Evolutionary conservation across 495 filamentous ascomycete species (phyloP).

Genomic region (Chaetomium tenue): DNA sequence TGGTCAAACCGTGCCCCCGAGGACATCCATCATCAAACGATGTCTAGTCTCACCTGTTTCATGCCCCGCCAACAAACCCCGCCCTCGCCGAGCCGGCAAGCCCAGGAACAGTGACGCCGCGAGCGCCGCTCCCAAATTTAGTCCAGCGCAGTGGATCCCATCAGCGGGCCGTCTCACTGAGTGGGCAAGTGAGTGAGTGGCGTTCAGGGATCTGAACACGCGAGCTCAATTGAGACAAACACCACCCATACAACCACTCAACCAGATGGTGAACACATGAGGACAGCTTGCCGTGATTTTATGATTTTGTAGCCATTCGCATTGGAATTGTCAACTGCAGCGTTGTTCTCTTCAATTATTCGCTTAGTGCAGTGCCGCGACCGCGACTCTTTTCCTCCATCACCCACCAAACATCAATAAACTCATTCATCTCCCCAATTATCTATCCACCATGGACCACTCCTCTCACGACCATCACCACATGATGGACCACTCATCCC

Average conservation of each 20-base stretch:
- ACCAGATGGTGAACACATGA: background rate
- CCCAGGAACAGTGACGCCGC: background rate
- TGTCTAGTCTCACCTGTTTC: background rate
- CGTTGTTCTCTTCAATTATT: too few species aligned
- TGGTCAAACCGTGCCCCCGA: background rate
- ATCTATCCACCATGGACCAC: constrained; percentile 43
- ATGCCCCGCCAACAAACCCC: constrained; percentile 16
- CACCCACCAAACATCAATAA: background rate
- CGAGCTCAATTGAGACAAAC: background rate
- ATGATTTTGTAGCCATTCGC: background rate
- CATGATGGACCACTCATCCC: constrained; percentile 49
- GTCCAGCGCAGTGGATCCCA: background rate
- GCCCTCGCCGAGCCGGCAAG: background rate
- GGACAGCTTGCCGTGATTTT: background rate
- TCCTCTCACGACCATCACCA: constrained; percentile 42
- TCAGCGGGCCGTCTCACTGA: background rate
- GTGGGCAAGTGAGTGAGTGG: too few species aligned
- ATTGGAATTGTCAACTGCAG: background rate
- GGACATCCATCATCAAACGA: background rate
- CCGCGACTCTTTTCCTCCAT: background rate
- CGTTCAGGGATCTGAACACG: too few species aligned
- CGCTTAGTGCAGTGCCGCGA: background rate
- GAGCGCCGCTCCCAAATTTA: background rate
- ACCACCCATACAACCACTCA: background rate
- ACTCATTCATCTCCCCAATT: too few species aligned